Percentiles rank a stretch among this genome's conserved stretches.
These are phyloP conservation scores for Nakataea oryzae DNA, from an alignment of 2,329 filamentous ascomycete species.

Conservation along the genomic window DNA sequence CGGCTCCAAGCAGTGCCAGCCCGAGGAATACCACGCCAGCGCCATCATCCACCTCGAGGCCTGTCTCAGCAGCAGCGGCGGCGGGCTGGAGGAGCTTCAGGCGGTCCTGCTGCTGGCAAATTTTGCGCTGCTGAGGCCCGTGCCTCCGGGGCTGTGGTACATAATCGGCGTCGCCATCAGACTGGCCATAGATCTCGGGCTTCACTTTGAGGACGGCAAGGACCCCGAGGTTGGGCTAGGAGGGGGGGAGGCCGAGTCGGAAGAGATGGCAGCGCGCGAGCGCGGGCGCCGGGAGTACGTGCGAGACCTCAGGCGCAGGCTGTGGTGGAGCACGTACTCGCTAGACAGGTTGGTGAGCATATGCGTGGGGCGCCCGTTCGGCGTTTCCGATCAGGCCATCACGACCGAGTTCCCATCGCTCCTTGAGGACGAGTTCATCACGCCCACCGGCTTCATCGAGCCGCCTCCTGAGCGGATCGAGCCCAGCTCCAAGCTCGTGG, in stretches of 20 bases:
- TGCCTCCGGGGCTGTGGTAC: slow-evolving; percentile 92
- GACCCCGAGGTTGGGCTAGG: slow-evolving; percentile 50
- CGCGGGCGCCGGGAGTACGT: slow-evolving; percentile 70
- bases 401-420: slow-evolving; percentile 90
- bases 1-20: slow-evolving; percentile 49
- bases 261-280: slow-evolving; percentile 20
- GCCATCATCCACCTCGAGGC: slow-evolving; percentile 86
- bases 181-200: slow-evolving; percentile 78
- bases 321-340: slow-evolving; percentile 98
- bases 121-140: slow-evolving; percentile 82
- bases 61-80: slow-evolving; percentile 75
- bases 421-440: slow-evolving; percentile 77
- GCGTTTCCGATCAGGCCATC: slow-evolving; percentile 91
- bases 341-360: slow-evolving; percentile 91
- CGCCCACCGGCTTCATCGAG: slow-evolving; percentile 60
- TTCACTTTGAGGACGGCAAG: slow-evolving; percentile 85
- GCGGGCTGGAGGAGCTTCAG: slow-evolving; percentile 85
- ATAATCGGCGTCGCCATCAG: slow-evolving; percentile 91
- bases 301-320: slow-evolving; percentile 70
- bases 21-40: slow-evolving; percentile 92
- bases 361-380: slow-evolving; percentile 86
- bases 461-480: slow-evolving; percentile 44
- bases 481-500: slow-evolving; percentile 81
- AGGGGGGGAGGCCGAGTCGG: slow-evolving; percentile 25
- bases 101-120: slow-evolving; percentile 85